Base-by-base conservation (phyloP, 176 grass and related monocot species). In the Carex scoparia region DNA sequence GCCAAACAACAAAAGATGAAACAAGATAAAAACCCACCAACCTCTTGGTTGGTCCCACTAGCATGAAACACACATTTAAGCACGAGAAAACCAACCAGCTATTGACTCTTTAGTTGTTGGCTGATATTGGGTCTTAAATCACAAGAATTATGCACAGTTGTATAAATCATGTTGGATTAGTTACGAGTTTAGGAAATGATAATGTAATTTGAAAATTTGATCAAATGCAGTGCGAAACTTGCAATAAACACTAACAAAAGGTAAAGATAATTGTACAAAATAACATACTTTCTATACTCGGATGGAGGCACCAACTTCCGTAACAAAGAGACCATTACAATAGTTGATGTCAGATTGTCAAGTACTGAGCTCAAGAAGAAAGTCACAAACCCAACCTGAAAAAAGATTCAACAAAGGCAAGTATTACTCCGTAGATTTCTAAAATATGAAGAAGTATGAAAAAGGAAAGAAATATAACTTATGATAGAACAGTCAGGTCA, bases 281-380 rank as follows among this genome's bases (percentile, higher is more conserved):
- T 81, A 65, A 38, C 91, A 86, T 98, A 98, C 95, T 98, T 98
- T 84, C 95, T 90, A 80, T 92, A 98, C 68, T 98, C 95, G 54
- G 91, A 92, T 77, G 89, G 88, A 84, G 93, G 95, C 49, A 92
- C 91, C 92, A 98, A 82, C 86, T 98, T 98, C 57, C 95, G 86
- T 83, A 94, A 89, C 60, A 98, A 85, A 32, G 95, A 98, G 61
- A 98, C 91, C 95, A 98, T 98, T 28, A 98, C 88, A 90, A 98
- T 98, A 55, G 95, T 98, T 15, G 95, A 98, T 33, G 95, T 98
- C 72, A 98, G 89, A 86, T 98, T 98, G 79, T 98, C 95, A 7
- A 98, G 91, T 78, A 98, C 79, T 42, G 88, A 80, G 79, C 95
- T 98, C 81, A 98, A 64, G 81, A 98, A 98, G 83, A 98, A 98